Percentiles rank a stretch among this genome's conserved stretches.
Conservation (phyloP, 176 grass and related monocot species). For the Pontederia crassipes region DNA sequence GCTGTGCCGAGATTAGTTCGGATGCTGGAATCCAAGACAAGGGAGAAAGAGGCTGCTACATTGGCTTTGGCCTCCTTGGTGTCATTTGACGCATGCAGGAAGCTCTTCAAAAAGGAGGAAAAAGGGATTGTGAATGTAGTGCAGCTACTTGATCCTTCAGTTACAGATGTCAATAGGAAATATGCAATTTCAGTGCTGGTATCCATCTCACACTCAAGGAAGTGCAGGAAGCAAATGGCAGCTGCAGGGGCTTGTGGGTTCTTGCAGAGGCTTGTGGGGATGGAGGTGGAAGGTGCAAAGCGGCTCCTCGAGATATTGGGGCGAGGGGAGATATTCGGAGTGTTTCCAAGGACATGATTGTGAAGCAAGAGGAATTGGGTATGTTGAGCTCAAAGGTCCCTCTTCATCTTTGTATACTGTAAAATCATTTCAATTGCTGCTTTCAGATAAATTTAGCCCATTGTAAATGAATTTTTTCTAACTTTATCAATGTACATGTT, state of each 20-base stretch:
- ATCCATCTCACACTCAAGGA: conserved; percentile 40
- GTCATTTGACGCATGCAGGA: conserved; percentile 25
- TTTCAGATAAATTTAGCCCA: not conserved
- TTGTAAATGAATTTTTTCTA: not conserved
- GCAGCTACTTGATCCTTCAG: conserved; percentile 44
- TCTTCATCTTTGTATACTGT: not conserved
- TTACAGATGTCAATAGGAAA: conserved; percentile 25
- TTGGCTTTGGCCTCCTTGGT: conserved; percentile 43
- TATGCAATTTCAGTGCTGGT: conserved; percentile 41
- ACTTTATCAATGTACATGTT: conserved; percentile 3
- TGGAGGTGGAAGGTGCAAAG: conserved; percentile 70
- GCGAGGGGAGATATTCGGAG: conserved; percentile 65
- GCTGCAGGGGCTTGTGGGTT: conserved; percentile 66
- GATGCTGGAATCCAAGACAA: conserved; percentile 59
- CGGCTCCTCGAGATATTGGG: conserved; percentile 51
- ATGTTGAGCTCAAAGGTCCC: not conserved
- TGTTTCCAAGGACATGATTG: conserved; percentile 63
- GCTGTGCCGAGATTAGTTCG: conserved; percentile 34
- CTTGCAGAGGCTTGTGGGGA: conserved; percentile 31
- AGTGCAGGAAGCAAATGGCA: conserved; percentile 74
- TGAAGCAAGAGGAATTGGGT: not conserved
- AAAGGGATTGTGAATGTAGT: conserved; percentile 47
- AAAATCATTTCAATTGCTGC: not conserved
- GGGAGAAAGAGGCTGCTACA: conserved; percentile 28
- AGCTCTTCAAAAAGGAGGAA: conserved; percentile 55